Conservation (phyloP, 495 filamentous ascomycete species). For the Podospora pseudoanserina region DNA sequence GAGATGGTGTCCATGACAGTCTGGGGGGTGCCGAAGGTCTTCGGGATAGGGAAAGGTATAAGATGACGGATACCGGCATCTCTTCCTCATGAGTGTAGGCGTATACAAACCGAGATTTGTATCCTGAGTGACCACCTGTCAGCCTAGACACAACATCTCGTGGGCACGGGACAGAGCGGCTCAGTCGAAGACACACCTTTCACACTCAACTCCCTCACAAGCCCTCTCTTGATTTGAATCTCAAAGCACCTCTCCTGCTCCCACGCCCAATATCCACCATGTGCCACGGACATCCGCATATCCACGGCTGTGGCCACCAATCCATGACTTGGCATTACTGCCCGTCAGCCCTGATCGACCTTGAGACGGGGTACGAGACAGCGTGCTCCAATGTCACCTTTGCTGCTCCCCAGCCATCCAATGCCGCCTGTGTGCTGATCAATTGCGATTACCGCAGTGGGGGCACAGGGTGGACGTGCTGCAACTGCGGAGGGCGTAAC, state of each 20-base stretch:
- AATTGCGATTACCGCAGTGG: conserved; percentile 40
- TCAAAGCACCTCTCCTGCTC: not conserved
- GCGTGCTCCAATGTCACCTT: conserved; percentile 41
- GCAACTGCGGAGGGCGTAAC: conserved; percentile 40
- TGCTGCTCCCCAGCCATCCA: conserved; percentile 36
- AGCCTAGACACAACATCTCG: not conserved
- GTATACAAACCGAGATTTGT: not conserved
- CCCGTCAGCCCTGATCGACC: conserved; percentile 38
- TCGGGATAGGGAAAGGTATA: not conserved
- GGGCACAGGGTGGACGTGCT: conserved; percentile 42
- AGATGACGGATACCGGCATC: not conserved
- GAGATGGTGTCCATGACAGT: not conserved
- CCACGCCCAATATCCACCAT: conserved; percentile 23
- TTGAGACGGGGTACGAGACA: conserved; percentile 40
- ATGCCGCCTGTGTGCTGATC: conserved; percentile 36
- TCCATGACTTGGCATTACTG: conserved; percentile 46
- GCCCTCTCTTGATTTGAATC: not conserved
- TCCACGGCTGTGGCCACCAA: conserved; percentile 41
- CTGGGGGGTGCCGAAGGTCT: not conserved
- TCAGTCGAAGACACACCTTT: conserved; percentile 1
- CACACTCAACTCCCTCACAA: not conserved
- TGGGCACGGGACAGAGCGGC: not conserved
- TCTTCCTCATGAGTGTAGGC: not conserved
- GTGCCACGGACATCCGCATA: conserved; percentile 45
- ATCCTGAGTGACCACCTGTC: not conserved